These are phyloP conservation scores for Aureobasidium sp. DNA, from an alignment of 2,329 filamentous ascomycete genomes.

Conservation along the genomic window DNA sequence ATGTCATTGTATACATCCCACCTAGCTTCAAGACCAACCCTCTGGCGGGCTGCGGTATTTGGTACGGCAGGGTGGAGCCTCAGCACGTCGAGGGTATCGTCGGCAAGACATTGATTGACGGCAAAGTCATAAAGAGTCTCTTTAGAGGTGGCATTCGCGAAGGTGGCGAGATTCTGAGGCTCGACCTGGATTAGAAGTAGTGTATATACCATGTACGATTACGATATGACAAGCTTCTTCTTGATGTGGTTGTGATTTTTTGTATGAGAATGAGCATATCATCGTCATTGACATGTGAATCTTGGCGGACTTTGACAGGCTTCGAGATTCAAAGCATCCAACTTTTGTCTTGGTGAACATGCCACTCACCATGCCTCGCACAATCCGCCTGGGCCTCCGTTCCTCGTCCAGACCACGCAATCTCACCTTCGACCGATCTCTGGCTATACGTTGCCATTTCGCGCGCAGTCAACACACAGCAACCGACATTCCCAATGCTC, in stretches of 20 bases:
- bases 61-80: constrained; percentile 73
- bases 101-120: constrained; percentile 57
- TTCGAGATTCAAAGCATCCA: neutral
- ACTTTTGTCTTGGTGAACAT: neutral
- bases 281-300: constrained; percentile 9
- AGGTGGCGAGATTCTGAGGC: constrained; percentile 18
- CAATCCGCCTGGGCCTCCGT: neutral
- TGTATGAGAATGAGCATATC: neutral
- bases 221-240: neutral
- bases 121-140: constrained; percentile 59
- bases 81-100: constrained; percentile 69
- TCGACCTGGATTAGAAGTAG: neutral
- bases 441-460: neutral
- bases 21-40: constrained; percentile 43
- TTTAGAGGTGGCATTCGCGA: constrained; percentile 59
- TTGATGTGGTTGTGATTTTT: neutral
- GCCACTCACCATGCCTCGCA: neutral
- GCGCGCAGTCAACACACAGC: neutral
- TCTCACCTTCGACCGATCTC: neutral
- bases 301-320: neutral
- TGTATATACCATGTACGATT: neutral
- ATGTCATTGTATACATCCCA: constrained; percentile 73
- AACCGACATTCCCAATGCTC: neutral
- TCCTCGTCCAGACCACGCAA: neutral
- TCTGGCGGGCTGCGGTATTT: constrained; percentile 63